Evolutionary conservation across 2,329 filamentous ascomycete genomes (phyloP), one percentile per base, ranked within the genome.

Genomic region (Colletotrichum aenigma): DNA sequence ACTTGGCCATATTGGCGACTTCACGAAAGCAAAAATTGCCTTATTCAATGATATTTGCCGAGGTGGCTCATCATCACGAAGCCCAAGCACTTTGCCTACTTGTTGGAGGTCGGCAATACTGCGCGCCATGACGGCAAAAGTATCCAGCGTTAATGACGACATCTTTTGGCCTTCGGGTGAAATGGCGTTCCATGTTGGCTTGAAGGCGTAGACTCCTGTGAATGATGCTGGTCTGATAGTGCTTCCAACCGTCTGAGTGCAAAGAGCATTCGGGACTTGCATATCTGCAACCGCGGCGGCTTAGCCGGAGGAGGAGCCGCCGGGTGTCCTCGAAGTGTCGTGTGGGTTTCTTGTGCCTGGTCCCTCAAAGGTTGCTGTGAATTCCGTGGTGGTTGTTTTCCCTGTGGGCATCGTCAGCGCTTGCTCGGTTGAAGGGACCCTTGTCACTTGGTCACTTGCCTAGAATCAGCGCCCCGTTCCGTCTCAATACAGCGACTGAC

Each of bases 231-330:
- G 93, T 0, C 92, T 88, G 56, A 94, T 90, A 1, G 87, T 90
- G 74, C 90, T 92, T 0, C 93, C 93, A 2, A 89, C 90, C 0
- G 92, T 94, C 79, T 94, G 93, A 0, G 92, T 93, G 0, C 92
- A 93, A 0, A 94, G 83, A 0, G 85, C 88, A 9, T 94, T 79
- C 0, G 92, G 90, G 0, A 88, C 88, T 75, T 94, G 92, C 68
- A 89, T 88, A 75, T 94, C 93, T 9, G 86, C 92, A 0, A 94
- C 92, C 1, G 91, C 92, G 0, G 92, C 92, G 0, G 87, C 93
- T 0, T 92, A 93, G 0, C 93, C 93, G 0, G 91, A 91, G 0
- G 91, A 93, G 0, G 92, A 94, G 55, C 93, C 93, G 1, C 93
- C 93, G 0, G 93, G 92, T 0, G 92, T 94, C 9, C 93, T 88